Percentiles rank a stretch among this genome's conserved stretches.
Evolutionary conservation across 768 basidiomycete species (phyloP).

Genomic region (Suillus weaverae): DNA sequence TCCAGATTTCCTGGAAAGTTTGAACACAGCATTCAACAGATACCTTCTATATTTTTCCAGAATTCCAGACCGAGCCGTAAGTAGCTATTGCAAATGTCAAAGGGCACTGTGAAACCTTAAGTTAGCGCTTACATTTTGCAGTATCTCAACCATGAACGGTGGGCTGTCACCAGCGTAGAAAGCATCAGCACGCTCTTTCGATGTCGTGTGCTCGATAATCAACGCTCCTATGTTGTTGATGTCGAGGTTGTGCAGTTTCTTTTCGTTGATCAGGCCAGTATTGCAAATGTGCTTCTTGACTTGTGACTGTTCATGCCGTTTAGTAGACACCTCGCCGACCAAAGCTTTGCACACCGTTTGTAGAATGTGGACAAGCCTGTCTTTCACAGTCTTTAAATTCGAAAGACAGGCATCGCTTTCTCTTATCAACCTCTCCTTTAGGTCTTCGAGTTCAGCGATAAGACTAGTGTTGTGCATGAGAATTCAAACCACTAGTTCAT

Average conservation of each 20-base stretch:
- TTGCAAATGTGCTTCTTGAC: constrained; percentile 26
- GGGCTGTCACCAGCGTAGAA: constrained; percentile 4
- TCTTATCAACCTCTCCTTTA: constrained; percentile 2
- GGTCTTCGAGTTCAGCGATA: background rate
- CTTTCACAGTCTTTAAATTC: constrained; percentile 14
- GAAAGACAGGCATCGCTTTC: constrained; percentile 15
- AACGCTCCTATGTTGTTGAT: constrained; percentile 21
- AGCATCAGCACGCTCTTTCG: background rate
- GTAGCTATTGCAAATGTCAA: constrained; percentile 21
- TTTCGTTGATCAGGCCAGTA: constrained; percentile 18
- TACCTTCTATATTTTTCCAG: constrained; percentile 19
- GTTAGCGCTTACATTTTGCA: constrained; percentile 23
- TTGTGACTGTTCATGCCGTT: constrained; percentile 8
- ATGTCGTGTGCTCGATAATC: constrained; percentile 6
- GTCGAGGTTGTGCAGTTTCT: constrained; percentile 18
- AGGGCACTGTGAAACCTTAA: background rate
- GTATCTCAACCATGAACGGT: constrained; percentile 21
- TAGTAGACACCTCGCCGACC: constrained; percentile 3
- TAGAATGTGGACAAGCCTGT: constrained; percentile 17
- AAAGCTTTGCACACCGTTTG: constrained; percentile 11
- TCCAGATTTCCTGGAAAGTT: constrained; percentile 20
- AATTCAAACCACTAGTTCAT: constrained; percentile 11
- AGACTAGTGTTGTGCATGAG: constrained; percentile 8
- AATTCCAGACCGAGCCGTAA: constrained; percentile 18
- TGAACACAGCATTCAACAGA: constrained; percentile 20